Percentiles rank a stretch among this genome's conserved stretches.
phyloP scores from a whole-genome alignment of 2,329 filamentous ascomycete genomes.

The Clonostachys sp. region DNA sequence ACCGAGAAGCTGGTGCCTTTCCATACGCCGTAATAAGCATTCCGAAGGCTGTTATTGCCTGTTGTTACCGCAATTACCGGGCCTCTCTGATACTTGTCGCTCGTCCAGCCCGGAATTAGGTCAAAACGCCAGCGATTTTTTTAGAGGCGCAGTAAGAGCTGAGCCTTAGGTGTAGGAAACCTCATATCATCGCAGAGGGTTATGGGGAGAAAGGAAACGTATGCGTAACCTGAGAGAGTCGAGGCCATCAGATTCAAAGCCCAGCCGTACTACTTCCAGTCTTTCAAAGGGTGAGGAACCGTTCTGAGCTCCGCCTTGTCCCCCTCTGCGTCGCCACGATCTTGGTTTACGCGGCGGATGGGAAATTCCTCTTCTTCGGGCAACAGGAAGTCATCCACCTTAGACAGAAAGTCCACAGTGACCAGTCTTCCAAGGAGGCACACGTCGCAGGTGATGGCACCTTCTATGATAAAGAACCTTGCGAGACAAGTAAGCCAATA shows the following conservation, averaged over 20 bases:
- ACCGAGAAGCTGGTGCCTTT: background rate
- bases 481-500: background rate
- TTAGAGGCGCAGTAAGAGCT: slow-evolving; percentile 15
- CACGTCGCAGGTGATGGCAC: slow-evolving; percentile 4
- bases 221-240: slow-evolving; percentile 8
- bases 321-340: slow-evolving; percentile 7
- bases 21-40: background rate
- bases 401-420: slow-evolving; percentile 13
- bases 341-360: slow-evolving; percentile 7
- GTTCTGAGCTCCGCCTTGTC: slow-evolving; percentile 5
- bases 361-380: slow-evolving; percentile 3
- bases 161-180: slow-evolving; percentile 7
- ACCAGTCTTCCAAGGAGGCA: slow-evolving; percentile 8
- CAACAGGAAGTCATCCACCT: slow-evolving; percentile 4
- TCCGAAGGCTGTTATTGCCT: background rate
- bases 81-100: slow-evolving; percentile 11
- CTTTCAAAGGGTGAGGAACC: slow-evolving; percentile 1
- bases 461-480: slow-evolving; percentile 33
- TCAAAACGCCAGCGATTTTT: slow-evolving; percentile 11
- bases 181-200: slow-evolving; percentile 10
- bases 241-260: slow-evolving; percentile 7
- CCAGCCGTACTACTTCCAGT: slow-evolving; percentile 6
- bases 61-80: slow-evolving; percentile 6
- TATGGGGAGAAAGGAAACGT: slow-evolving; percentile 12
- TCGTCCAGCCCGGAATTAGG: slow-evolving; percentile 9